phyloP scores from a whole-genome alignment of 2,329 filamentous ascomycete species.

The Trichophyton equinum region DNA sequence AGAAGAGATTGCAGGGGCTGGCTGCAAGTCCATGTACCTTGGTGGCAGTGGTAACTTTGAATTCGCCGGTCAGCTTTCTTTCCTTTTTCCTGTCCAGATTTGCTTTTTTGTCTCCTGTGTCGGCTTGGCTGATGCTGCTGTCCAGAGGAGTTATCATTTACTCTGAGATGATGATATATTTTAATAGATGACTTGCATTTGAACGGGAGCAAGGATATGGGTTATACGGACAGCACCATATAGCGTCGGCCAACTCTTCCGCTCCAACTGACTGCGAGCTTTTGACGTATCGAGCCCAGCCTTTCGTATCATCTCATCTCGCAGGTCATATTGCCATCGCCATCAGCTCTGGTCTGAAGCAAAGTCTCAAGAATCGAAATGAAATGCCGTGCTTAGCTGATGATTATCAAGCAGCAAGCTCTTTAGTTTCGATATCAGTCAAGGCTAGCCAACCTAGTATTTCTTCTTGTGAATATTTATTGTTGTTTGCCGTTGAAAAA shows the following conservation, averaged over 20 bases:
- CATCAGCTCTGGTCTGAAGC: background rate
- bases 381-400: background rate
- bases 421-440: background rate
- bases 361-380: background rate
- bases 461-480: background rate
- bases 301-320: background rate
- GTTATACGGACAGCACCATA: background rate
- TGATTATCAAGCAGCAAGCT: constrained; percentile 2
- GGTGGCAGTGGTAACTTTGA: constrained; percentile 2
- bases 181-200: background rate
- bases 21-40: background rate
- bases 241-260: constrained; percentile 4
- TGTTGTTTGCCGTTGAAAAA: too few relatives aligned
- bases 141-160: background rate
- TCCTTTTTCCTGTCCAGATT: background rate
- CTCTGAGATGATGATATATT: background rate
- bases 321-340: background rate
- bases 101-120: background rate
- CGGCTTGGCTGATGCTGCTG: background rate
- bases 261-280: background rate
- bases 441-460: background rate
- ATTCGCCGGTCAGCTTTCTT: background rate
- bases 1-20: background rate
- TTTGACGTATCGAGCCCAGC: background rate
- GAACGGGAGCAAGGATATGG: background rate